phyloP scores from a whole-genome alignment of 73 alveolate species.

The Paramecium sexaurelia region DNA sequence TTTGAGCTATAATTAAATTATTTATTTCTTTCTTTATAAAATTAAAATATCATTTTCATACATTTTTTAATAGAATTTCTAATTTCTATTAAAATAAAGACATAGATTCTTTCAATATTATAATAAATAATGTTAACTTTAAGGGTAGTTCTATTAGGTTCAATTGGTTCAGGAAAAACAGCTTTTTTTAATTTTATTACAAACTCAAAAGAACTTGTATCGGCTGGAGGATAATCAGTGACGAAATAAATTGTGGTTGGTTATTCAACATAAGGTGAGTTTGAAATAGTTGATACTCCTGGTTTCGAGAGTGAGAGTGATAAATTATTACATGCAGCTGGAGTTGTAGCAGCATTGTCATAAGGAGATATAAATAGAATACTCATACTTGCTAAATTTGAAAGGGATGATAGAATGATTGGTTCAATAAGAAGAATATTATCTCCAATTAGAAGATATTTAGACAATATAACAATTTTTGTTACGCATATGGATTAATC shows the following conservation, averaged over 20 bases:
- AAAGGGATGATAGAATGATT: constrained; percentile 36
- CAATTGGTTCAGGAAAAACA: neutral
- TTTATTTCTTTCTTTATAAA: too few species aligned
- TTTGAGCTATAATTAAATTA: too few species aligned
- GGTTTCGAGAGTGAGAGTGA: constrained; percentile 54
- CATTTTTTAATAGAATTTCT: neutral
- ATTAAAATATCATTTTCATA: too few species aligned
- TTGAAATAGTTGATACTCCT: constrained; percentile 45
- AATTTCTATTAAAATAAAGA: neutral
- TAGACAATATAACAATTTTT: neutral
- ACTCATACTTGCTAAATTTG: neutral
- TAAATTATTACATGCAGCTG: constrained; percentile 16
- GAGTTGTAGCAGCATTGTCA: constrained; percentile 34
- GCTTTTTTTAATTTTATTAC: neutral
- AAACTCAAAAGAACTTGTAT: neutral
- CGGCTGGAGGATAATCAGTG: neutral
- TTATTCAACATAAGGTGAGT: neutral
- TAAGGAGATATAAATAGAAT: constrained; percentile 43
- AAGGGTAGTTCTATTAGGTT: neutral
- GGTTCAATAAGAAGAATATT: neutral
- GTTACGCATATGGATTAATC: constrained; percentile 55
- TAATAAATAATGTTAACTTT: neutral
- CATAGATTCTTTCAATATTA: neutral
- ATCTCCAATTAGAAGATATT: neutral
- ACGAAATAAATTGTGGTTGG: neutral